Evolutionary conservation across 305 asterid species (phyloP), one percentile per base, ranked within the genome.

Genomic region (Rubia occidens): DNA sequence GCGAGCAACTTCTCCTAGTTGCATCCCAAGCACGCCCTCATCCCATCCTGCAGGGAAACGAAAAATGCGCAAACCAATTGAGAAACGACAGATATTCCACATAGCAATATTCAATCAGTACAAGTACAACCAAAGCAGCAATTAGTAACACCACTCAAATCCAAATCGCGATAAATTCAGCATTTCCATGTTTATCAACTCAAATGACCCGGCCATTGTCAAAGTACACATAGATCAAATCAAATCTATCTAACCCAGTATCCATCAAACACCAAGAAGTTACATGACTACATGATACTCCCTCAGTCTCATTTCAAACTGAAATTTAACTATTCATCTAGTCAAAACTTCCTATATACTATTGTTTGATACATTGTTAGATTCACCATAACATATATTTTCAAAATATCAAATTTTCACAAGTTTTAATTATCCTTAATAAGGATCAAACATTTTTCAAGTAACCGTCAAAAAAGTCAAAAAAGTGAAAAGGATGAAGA

Each of bases 11-110:
- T 94, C 98, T 76, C 97, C 98, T 60, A 90, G 69, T 81, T 88
- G 98, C 98, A 94, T 94, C 75, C 93, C 95, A 75, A 94, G 63
- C 49, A 90, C 97, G n/a, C 97, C 97, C 83, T 94, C 97, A 78
- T 90, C 98, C 97, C 98, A 94, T 73, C 98, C 98, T 93, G 88
- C 78, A 79, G 73, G 61, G 44, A 15, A 51, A 51, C 10, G 56
- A 68, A 18, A 35, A 60, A 47, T 26, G 37, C 54, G 26, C 49
- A 60, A 47, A 24, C 37, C 54, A 47, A 18, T 32, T 44, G 18
- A 66, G 49, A 17, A 58, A 59, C 4, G 18, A 15, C 24, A 53
- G 21, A 9, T 6, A 53, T 49, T 49, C 20, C 24, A 7, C 58
- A 53, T 0, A 17, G 18, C 11, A 17, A 51, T 15, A 15, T 17